Evolutionary conservation across 2,329 filamentous ascomycete species (phyloP).

Genomic region (Tympanopsis confertula): DNA sequence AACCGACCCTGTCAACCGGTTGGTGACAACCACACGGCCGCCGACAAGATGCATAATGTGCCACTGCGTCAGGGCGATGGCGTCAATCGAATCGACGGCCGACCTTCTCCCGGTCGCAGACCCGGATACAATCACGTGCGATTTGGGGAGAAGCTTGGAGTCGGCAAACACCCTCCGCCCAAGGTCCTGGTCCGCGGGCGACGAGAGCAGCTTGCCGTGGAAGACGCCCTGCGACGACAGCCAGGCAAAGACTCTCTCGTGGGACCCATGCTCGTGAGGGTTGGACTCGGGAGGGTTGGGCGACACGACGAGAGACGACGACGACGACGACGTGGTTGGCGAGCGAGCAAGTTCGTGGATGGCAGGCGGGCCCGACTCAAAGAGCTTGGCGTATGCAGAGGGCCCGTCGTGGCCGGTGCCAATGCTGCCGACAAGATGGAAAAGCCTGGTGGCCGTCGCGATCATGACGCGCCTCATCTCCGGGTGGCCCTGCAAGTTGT

Average conservation of each 20-base stretch:
- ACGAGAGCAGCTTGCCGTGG: conserved; percentile 66
- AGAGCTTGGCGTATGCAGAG: conserved; percentile 76
- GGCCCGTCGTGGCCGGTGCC: conserved; percentile 56
- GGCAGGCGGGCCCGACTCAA: conserved; percentile 74
- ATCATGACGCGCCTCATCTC: conserved; percentile 71
- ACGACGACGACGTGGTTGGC: conserved; percentile 18
- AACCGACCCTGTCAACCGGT: conserved; percentile 72
- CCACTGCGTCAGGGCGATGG: conserved; percentile 83
- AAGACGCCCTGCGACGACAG: conserved; percentile 76
- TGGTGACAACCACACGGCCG: conserved; percentile 70
- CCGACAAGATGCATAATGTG: conserved; percentile 79
- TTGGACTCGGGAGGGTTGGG: conserved; percentile 54
- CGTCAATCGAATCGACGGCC: conserved; percentile 62
- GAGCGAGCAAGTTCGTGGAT: conserved; percentile 64
- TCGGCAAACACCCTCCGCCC: conserved; percentile 67
- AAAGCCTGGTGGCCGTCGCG: conserved; percentile 64
- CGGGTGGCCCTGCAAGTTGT: conserved; percentile 53
- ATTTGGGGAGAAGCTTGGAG: conserved; percentile 64
- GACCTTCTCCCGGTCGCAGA: conserved; percentile 52
- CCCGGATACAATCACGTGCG: conserved; percentile 61
- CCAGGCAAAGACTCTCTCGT: conserved; percentile 79
- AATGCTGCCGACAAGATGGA: conserved; percentile 71
- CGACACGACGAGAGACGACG: conserved; percentile 63
- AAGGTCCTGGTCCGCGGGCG: conserved; percentile 48
- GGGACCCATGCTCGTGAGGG: conserved; percentile 40